Evolutionary conservation across 2,329 filamentous ascomycete genomes (phyloP), one percentile per base, ranked within the genome.

Genomic region (Ophiocordyceps sinensis): DNA sequence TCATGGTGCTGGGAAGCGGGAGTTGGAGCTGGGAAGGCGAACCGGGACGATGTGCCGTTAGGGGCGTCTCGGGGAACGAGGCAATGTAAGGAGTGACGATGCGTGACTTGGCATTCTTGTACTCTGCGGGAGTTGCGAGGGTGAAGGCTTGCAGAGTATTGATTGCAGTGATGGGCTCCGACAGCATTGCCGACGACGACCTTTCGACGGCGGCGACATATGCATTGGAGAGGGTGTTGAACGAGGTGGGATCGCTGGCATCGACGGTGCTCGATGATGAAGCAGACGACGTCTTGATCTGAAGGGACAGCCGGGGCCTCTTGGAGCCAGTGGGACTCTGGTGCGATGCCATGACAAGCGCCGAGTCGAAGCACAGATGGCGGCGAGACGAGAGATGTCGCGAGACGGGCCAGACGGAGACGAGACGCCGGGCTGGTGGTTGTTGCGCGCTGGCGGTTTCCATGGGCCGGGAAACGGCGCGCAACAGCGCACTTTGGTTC

Each of bases 141-240:
- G 49, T 52, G 40, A 60, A 56, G 26, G 51, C 58, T 31, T 57
- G 52, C 11, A 58, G 45, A 2, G 64, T 64, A 47, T 67, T 66
- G 54, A 73, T 71, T 40, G 70, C 66, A 3, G 67, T 70, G 38
- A 71, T 52, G 8, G 70, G 66, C 31, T 68, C 65, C 29, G 64
- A 15, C 35, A 65, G 64, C 30, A 62, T 50, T 3, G 23, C 23
- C 23, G 72, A 68, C 1, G 72, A 70, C 26, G 71, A 68, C 38
- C 73, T 70, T 56, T 77, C 75, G 41, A 80, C 77, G 45, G 75
- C 72, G 3, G 71, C 73, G 23, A 72, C 70, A 51, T 80, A 80
- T 45, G 75, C 71, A 57, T 80, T 80, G 41, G 75, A 77, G 32
- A 80, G 66, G 2, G 77, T 80, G 58, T 80, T 80, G 61, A 79